Evolutionary conservation across 768 basidiomycete species (phyloP).

Genomic region (Lactarius akahatsu): DNA sequence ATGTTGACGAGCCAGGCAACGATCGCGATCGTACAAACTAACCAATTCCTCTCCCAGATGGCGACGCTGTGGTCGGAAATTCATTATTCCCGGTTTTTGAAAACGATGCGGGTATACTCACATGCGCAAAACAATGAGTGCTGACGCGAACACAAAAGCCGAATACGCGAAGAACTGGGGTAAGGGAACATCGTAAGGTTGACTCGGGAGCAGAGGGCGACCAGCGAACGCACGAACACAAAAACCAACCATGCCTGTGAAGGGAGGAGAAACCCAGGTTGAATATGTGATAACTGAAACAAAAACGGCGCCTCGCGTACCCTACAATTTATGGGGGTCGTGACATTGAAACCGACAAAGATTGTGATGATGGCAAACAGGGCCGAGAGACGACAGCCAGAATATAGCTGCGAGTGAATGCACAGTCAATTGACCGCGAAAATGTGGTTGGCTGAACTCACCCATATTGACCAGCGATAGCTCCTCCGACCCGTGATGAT

Average conservation of each 20-base stretch:
- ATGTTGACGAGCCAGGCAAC: slow-evolving; percentile 17
- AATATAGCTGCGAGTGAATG: slow-evolving; percentile 13
- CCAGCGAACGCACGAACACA: slow-evolving; percentile 14
- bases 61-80: slow-evolving; percentile 9
- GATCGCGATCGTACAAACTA: slow-evolving; percentile 11
- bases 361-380: slow-evolving; percentile 19
- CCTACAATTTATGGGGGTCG: slow-evolving; percentile 13
- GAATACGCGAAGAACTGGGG: slow-evolving; percentile 21
- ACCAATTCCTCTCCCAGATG: slow-evolving; percentile 18
- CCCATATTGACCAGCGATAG: slow-evolving; percentile 26
- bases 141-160: slow-evolving; percentile 24
- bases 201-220: not conserved
- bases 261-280: not conserved
- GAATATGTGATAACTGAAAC: not conserved
- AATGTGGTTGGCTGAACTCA: not conserved
- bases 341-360: slow-evolving; percentile 22
- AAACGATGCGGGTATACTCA: slow-evolving; percentile 3
- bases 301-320: slow-evolving; percentile 1
- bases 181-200: not conserved
- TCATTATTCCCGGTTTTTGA: not conserved
- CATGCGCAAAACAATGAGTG: slow-evolving; percentile 26
- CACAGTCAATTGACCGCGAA: not conserved
- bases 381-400: slow-evolving; percentile 22
- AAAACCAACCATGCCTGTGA: slow-evolving; percentile 10
- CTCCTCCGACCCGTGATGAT: slow-evolving; percentile 17